These are phyloP conservation scores for Rhizophagus prolifer DNA, from an alignment of 192 early-diverging fungal genomes.

Conservation along the genomic window DNA sequence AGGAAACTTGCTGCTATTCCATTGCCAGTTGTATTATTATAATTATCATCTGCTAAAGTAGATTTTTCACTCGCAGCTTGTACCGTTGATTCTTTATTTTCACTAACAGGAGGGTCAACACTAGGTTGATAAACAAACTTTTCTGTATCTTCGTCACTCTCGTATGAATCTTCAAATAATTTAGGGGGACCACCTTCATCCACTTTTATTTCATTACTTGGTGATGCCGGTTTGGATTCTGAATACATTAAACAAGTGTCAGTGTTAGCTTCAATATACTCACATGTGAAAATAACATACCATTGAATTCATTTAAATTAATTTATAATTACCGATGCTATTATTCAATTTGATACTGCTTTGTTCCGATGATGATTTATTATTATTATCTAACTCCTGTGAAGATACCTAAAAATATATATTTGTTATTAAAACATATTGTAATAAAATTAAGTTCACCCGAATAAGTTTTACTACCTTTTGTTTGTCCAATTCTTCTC, in stretches of 20 bases:
- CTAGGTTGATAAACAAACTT: not conserved
- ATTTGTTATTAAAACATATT: not conserved
- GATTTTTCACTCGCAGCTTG: not conserved
- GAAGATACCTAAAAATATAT: not conserved
- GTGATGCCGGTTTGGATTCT: not conserved
- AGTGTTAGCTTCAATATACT: not conserved
- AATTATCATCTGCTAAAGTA: not conserved
- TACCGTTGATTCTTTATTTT: not conserved
- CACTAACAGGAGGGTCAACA: not conserved
- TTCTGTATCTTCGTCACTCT: not conserved
- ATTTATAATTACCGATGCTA: not conserved
- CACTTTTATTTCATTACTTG: not conserved
- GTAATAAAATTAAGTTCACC: not conserved
- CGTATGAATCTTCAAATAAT: not conserved
- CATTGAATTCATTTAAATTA: not conserved
- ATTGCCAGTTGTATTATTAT: not conserved
- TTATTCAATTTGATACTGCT: not conserved
- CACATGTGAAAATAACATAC: not conserved
- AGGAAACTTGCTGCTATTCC: conserved; percentile 2
- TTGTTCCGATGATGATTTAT: not conserved
- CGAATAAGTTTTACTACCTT: conserved; percentile 7
- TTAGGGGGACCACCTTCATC: not conserved
- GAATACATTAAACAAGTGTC: not conserved
- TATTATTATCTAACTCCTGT: too few species aligned
- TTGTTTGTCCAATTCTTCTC: conserved; percentile 33